Evolutionary conservation across 2,329 filamentous ascomycete species (phyloP).

Genomic region (Penicillium sp.): DNA sequence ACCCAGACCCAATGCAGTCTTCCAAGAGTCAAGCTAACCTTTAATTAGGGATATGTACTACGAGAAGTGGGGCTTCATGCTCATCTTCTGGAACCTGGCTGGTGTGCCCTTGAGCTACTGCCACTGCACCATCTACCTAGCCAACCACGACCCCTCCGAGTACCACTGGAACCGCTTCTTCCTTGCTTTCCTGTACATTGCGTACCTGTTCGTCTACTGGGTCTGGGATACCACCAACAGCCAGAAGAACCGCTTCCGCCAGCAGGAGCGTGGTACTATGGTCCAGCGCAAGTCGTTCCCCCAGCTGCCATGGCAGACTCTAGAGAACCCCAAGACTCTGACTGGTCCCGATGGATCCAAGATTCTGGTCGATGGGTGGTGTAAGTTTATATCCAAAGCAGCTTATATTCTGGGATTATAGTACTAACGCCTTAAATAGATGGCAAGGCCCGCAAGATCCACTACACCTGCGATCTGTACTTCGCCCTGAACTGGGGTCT

Average conservation of each 20-base stretch:
- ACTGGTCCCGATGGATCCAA: slow-evolving; percentile 71
- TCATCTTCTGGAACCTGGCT: slow-evolving; percentile 96
- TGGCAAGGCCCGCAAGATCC: slow-evolving; percentile 73
- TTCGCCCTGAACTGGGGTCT: slow-evolving; percentile 77
- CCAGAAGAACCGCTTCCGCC: slow-evolving; percentile 91
- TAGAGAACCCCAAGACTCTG: slow-evolving; percentile 80
- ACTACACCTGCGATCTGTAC: slow-evolving; percentile 79
- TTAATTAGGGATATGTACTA: slow-evolving; percentile 83
- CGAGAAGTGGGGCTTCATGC: slow-evolving; percentile 96
- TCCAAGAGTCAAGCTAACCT: slow-evolving; percentile 11
- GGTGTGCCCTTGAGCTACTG: slow-evolving; percentile 90
- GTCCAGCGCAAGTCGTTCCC: slow-evolving; percentile 79
- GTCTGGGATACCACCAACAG: slow-evolving; percentile 90
- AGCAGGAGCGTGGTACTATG: slow-evolving; percentile 70
- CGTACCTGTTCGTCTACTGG: slow-evolving; percentile 85
- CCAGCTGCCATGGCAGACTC: slow-evolving; percentile 82
- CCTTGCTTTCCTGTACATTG: slow-evolving; percentile 64
- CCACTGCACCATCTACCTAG: slow-evolving; percentile 88
- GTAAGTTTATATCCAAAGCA: slow-evolving; percentile 43
- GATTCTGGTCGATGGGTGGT: slow-evolving; percentile 85
- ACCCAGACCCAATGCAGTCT: no score
- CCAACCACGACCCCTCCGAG: slow-evolving; percentile 74
- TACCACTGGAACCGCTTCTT: slow-evolving; percentile 76
- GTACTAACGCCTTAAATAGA: slow-evolving; percentile 44
- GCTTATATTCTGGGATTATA: neutral